Conservation (phyloP, 2,329 filamentous ascomycete genomes). For the Xenoacremonium recifei region DNA sequence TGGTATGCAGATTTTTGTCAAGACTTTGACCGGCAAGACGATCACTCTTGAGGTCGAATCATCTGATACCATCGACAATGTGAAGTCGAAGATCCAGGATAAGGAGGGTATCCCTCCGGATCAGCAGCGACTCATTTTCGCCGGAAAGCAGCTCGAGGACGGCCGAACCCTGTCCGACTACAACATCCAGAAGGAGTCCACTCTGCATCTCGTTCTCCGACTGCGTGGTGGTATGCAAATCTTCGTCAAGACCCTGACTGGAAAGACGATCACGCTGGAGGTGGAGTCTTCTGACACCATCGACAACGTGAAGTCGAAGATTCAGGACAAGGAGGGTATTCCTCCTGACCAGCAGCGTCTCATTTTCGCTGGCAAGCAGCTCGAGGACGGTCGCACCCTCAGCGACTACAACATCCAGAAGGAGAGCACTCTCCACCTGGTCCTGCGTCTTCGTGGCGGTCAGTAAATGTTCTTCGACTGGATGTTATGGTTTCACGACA, state of each 20-base stretch:
- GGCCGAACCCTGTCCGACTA: constrained; percentile 90
- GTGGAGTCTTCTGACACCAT: constrained; percentile 90
- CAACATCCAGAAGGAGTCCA: constrained; percentile 94
- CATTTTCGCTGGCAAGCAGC: constrained; percentile 95
- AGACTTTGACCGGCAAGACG: constrained; percentile 88
- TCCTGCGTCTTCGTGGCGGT: constrained; percentile 88
- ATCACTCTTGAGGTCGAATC: constrained; percentile 91
- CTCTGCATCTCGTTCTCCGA: constrained; percentile 76
- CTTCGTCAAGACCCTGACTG: constrained; percentile 80
- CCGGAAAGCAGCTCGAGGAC: constrained; percentile 90
- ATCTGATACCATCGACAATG: constrained; percentile 89
- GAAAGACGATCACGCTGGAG: constrained; percentile 92
- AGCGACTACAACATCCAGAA: constrained; percentile 97
- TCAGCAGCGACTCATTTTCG: constrained; percentile 91
- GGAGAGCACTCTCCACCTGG: constrained; percentile 82
- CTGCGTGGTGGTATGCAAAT: constrained; percentile 80
- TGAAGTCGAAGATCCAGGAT: constrained; percentile 90
- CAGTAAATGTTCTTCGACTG: constrained; percentile 24
- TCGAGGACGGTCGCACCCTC: constrained; percentile 88
- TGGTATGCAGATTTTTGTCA: constrained; percentile 88
- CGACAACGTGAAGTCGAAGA: constrained; percentile 96
- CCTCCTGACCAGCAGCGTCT: constrained; percentile 94
- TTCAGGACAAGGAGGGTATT: constrained; percentile 98
- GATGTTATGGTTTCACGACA: constrained; percentile 55
- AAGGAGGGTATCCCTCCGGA: constrained; percentile 94